Percentiles rank a stretch among this genome's conserved stretches.
These are phyloP conservation scores for Beauveria australis DNA, from an alignment of 2,329 filamentous ascomycete species.

Conservation along the genomic window DNA sequence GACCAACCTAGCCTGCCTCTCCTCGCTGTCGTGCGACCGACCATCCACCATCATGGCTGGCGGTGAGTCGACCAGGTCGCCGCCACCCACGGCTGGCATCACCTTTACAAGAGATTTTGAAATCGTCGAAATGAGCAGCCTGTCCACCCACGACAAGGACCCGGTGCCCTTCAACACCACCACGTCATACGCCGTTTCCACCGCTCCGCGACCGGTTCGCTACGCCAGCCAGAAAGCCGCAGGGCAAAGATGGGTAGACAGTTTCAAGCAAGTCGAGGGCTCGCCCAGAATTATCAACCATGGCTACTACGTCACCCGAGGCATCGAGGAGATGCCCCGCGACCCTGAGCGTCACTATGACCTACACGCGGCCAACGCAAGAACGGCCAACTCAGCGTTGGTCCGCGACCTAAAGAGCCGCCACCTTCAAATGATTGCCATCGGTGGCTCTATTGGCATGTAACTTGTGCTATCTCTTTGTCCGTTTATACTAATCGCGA, in stretches of 20 bases:
- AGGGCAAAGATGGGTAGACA: constrained; percentile 9
- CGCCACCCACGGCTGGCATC: constrained; percentile 9
- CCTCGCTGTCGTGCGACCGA: neutral
- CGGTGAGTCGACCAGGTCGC: neutral
- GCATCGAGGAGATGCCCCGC: constrained; percentile 3
- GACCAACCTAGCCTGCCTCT: neutral
- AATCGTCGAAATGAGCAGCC: constrained; percentile 9
- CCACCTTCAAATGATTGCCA: constrained; percentile 10
- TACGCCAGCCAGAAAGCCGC: constrained; percentile 9
- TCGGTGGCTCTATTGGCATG: constrained; percentile 9
- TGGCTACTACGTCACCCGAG: constrained; percentile 8
- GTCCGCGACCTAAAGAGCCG: constrained; percentile 9
- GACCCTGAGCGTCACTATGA: constrained; percentile 5
- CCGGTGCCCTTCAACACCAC: neutral
- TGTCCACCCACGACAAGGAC: constrained; percentile 6
- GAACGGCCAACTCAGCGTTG: constrained; percentile 8
- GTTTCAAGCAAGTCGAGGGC: constrained; percentile 5
- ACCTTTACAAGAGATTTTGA: constrained; percentile 10
- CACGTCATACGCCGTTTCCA: constrained; percentile 4
- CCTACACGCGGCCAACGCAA: constrained; percentile 5
- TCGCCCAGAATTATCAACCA: constrained; percentile 4
- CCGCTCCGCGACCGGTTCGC: constrained; percentile 4
- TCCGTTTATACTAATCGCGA: neutral
- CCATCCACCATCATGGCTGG: constrained; percentile 1
- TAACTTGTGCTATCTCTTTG: neutral